Evolutionary conservation across 208 protist species (phyloP).

Genomic region (Leptomonas seymouri): DNA sequence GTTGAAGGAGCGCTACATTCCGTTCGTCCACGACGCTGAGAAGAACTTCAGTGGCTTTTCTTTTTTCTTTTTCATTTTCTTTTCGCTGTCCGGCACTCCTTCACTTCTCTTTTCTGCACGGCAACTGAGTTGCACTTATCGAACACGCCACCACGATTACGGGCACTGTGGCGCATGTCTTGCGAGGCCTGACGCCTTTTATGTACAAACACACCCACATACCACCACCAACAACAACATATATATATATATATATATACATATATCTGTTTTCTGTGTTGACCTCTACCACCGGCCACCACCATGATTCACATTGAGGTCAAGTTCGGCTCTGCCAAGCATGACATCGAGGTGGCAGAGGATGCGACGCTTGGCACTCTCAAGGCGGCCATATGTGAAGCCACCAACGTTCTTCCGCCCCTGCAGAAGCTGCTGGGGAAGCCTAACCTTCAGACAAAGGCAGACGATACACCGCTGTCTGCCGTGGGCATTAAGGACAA

Average conservation of each 20-base stretch:
- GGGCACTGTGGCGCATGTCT: too few relatives aligned
- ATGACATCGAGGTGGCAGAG: conserved; percentile 48
- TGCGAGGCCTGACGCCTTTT: too few relatives aligned
- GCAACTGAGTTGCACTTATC: too few relatives aligned
- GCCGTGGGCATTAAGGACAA: conserved; percentile 44
- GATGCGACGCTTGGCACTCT: conserved; percentile 46
- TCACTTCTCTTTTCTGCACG: too few relatives aligned
- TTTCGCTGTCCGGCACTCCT: too few relatives aligned
- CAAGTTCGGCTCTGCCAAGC: conserved; percentile 48
- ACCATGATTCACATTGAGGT: conserved; percentile 49
- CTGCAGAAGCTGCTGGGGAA: conserved; percentile 70
- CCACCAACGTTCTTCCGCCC: conserved; percentile 43
- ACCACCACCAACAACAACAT: too few relatives aligned
- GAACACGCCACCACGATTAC: too few relatives aligned
- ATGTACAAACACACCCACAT: not conserved
- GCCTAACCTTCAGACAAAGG: conserved; percentile 42
- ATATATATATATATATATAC: not conserved
- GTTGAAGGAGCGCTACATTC: too few relatives aligned
- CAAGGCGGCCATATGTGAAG: conserved; percentile 32
- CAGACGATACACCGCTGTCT: conserved; percentile 38
- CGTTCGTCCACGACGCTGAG: too few relatives aligned
- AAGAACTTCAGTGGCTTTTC: too few relatives aligned
- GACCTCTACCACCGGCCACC: too few relatives aligned
- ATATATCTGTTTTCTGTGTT: not conserved
- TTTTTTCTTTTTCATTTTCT: too few relatives aligned